Conservation (phyloP, 495 filamentous ascomycete species). For the Schizothecium vesticola region DNA sequence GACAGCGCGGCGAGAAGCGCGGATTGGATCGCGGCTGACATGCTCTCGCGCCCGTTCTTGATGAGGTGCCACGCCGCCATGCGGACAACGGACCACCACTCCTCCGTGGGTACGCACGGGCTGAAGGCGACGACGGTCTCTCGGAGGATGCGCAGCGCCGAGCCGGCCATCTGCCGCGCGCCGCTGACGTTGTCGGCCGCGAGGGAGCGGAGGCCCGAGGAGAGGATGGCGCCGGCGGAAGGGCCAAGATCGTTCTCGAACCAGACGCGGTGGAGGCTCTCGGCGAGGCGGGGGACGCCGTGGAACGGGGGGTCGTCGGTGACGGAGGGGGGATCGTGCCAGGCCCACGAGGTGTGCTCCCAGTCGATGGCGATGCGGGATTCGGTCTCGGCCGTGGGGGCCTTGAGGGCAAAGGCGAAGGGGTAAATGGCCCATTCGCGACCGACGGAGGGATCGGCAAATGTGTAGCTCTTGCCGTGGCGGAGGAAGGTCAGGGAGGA, state of each 20-base stretch:
- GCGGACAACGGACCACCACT: conserved; percentile 52
- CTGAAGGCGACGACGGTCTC: conserved; percentile 33
- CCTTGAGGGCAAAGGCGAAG: conserved; percentile 53
- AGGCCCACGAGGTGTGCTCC: conserved; percentile 57
- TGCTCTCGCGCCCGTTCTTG: conserved; percentile 58
- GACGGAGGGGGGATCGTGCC: conserved; percentile 48
- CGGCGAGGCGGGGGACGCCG: conserved; percentile 51
- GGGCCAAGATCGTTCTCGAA: conserved; percentile 45
- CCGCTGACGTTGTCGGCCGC: conserved; percentile 52
- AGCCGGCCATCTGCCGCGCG: conserved; percentile 48
- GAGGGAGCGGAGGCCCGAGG: conserved; percentile 41
- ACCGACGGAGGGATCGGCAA: conserved; percentile 46
- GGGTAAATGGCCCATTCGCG: conserved; percentile 61
- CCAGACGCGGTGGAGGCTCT: conserved; percentile 54
- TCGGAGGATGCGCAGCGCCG: conserved; percentile 44
- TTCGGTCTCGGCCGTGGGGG: conserved; percentile 24
- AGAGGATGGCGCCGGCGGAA: conserved; percentile 38
- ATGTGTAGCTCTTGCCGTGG: conserved; percentile 54
- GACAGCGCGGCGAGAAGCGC: conserved; percentile 44
- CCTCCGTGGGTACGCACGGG: conserved; percentile 12
- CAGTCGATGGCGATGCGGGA: conserved; percentile 51
- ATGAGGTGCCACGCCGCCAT: conserved; percentile 60
- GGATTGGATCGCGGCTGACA: conserved; percentile 55
- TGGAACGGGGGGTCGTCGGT: conserved; percentile 31
- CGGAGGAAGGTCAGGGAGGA: conserved; percentile 46